These are phyloP conservation scores for Furcasterigmium sp. DNA, from an alignment of 2,329 filamentous ascomycete species.

Conservation along the genomic window DNA sequence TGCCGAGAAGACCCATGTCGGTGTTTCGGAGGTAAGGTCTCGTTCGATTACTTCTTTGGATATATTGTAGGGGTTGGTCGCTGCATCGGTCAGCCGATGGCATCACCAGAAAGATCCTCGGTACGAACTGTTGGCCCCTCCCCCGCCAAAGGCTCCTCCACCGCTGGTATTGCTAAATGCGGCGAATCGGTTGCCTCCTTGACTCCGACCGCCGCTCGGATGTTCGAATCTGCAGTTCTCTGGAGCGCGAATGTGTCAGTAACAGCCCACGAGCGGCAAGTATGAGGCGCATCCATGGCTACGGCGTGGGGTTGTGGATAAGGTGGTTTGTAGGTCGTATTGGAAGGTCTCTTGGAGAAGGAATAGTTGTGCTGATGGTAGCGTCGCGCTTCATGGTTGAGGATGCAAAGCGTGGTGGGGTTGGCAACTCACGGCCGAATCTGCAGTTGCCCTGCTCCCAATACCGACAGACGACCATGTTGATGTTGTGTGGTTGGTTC, in stretches of 20 bases:
- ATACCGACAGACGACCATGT: conserved; percentile 41
- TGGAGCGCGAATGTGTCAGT: conserved; percentile 16
- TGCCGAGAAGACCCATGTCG: conserved; percentile 79
- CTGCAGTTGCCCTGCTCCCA: conserved; percentile 47
- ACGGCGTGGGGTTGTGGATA: too few relatives aligned
- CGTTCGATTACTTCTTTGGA: conserved; percentile 53
- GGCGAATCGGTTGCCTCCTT: conserved; percentile 12
- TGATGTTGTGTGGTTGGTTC: conserved; percentile 3
- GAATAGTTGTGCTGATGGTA: background rate
- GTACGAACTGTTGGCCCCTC: conserved; percentile 5
- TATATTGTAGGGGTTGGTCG: conserved; percentile 41
- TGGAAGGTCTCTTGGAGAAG: too few relatives aligned
- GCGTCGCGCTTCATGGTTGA: background rate
- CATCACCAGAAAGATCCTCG: background rate
- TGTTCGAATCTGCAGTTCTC: conserved; percentile 52
- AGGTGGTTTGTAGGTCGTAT: too few relatives aligned
- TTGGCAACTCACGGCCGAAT: conserved; percentile 38
- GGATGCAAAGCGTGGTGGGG: background rate
- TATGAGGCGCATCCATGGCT: too few relatives aligned
- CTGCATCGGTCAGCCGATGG: background rate
- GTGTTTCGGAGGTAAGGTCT: conserved; percentile 67
- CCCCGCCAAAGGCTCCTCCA: conserved; percentile 10
- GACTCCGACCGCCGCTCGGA: conserved; percentile 26
- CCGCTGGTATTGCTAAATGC: conserved; percentile 9
- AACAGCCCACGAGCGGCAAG: background rate